These are phyloP conservation scores for Arthrinium phaeospermum DNA, from an alignment of 2,329 filamentous ascomycete genomes.

Conservation along the genomic window DNA sequence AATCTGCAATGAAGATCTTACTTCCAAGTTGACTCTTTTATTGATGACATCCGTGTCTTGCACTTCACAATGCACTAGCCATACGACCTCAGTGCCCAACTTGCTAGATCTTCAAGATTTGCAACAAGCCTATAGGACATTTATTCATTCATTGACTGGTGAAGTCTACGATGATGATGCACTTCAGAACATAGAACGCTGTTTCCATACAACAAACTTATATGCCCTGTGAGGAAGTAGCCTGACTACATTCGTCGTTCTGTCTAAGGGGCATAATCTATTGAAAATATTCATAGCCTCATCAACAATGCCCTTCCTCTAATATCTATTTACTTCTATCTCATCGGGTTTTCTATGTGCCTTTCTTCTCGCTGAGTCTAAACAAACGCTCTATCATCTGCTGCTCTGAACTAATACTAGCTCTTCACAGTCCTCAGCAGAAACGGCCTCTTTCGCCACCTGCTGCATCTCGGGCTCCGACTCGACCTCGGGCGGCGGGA, in stretches of 20 bases:
- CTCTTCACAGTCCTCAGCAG: slow-evolving; percentile 27
- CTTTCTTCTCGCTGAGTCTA: not conserved
- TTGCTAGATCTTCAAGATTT: not conserved
- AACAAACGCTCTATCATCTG: not conserved
- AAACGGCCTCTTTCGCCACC: slow-evolving; percentile 30
- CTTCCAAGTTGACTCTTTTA: not conserved
- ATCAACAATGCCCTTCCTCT: not conserved
- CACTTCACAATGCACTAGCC: too few relatives aligned
- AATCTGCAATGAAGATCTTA: not conserved
- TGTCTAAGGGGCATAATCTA: not conserved
- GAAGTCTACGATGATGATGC: too few relatives aligned
- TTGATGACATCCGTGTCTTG: not conserved
- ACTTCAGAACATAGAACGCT: too few relatives aligned
- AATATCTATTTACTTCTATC: not conserved
- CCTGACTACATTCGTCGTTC: too few relatives aligned
- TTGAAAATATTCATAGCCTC: not conserved
- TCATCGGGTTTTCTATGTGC: not conserved
- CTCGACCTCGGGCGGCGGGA: slow-evolving; percentile 51
- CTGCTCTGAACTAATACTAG: not conserved
- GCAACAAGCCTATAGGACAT: not conserved
- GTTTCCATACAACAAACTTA: too few relatives aligned
- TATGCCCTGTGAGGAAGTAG: too few relatives aligned
- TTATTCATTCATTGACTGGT: too few relatives aligned
- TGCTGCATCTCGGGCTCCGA: slow-evolving; percentile 48
- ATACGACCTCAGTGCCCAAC: too few relatives aligned